Evolutionary conservation across 164 flowering plant species (phyloP), one percentile per base, ranked within the genome.

Genomic region (Malania oleifera): DNA sequence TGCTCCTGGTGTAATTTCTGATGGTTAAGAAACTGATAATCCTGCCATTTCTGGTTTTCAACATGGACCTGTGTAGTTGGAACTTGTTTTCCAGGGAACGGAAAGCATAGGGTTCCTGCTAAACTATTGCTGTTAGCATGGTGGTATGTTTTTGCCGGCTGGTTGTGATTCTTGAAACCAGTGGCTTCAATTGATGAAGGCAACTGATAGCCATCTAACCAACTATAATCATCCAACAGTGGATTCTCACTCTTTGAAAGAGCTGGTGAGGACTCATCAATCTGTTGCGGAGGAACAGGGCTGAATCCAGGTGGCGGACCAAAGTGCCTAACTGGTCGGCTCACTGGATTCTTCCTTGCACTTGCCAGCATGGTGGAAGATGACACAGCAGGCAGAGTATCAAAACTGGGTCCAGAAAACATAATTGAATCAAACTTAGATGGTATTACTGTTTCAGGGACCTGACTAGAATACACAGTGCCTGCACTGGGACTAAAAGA

Each of bases 281-380:
- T 58, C 23, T 62, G 72, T 57, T 84, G 87, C 15, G 77, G 49
- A 61, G 84, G 82, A 62, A 80, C 68, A 28, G 73, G 65, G 25
- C 73, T 77, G 56, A 92, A 89, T 38, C 97, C 97, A 52, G 97
- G 98, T 6, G 98, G 98, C 22, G 98, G 98, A 3, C 98, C 98
- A 40, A 77, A 47, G 60, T 87, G 97, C 71, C 98, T 75, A 31
- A 69, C 72, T 46, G 98, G 96, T 54, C 97, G 76, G 68, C 90
- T 72, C 46, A 89, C 91, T 22, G 97, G 96, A 66, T 44, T 86
- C 62, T 77, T 89, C 59, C 70, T 74, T 20, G 67, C 22, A 56
- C 59, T 70, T 43, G 70, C 52, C 22, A 71, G 69, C 37, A 70
- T 43, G 8, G 66, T n/a, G 41, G 74, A 66, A 14, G 77, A 55